Conservation (phyloP, 345 rosid species). For the Populus alba region DNA sequence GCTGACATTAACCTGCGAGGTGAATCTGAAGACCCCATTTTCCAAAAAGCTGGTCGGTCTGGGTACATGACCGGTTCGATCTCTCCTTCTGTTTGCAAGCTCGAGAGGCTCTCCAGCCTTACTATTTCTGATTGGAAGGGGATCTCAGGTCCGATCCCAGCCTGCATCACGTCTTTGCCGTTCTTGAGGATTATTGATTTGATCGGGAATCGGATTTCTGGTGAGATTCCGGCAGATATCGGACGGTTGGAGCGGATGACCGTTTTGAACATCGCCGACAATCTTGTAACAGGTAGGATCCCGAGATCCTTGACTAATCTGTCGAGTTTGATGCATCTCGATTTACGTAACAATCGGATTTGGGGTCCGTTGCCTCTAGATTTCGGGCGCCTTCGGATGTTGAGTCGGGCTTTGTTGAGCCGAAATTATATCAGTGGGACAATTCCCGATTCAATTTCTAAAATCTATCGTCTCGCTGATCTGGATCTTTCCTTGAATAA, state of each 20-base stretch:
- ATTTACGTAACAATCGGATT: slow-evolving; percentile 61
- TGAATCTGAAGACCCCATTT: slow-evolving; percentile 83
- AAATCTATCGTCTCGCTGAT: slow-evolving; percentile 78
- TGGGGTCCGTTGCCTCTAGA: slow-evolving; percentile 55
- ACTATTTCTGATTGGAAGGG: slow-evolving; percentile 93
- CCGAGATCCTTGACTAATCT: slow-evolving; percentile 59
- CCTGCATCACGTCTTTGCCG: slow-evolving; percentile 55
- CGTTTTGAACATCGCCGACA: slow-evolving; percentile 77
- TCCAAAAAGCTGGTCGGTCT: slow-evolving; percentile 51
- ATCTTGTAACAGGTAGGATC: slow-evolving; percentile 60
- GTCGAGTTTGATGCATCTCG: slow-evolving; percentile 77
- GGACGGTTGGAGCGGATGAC: slow-evolving; percentile 61
- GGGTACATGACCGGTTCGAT: slow-evolving; percentile 82
- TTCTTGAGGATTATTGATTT: slow-evolving; percentile 71
- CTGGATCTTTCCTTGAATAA: slow-evolving; percentile 68
- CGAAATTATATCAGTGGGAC: slow-evolving; percentile 54
- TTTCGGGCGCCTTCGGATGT: slow-evolving; percentile 60
- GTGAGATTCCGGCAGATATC: slow-evolving; percentile 52
- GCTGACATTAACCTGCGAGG: slow-evolving; percentile 92
- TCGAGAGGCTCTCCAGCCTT: slow-evolving; percentile 58
- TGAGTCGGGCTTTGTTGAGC: slow-evolving; percentile 72
- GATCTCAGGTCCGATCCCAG: slow-evolving; percentile 71
- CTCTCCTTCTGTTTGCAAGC: slow-evolving; percentile 58
- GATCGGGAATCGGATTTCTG: slow-evolving; percentile 69
- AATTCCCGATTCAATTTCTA: slow-evolving; percentile 56